Evolutionary conservation across 345 rosid genomes (phyloP).

Genomic region (Moricandia arvensis): DNA sequence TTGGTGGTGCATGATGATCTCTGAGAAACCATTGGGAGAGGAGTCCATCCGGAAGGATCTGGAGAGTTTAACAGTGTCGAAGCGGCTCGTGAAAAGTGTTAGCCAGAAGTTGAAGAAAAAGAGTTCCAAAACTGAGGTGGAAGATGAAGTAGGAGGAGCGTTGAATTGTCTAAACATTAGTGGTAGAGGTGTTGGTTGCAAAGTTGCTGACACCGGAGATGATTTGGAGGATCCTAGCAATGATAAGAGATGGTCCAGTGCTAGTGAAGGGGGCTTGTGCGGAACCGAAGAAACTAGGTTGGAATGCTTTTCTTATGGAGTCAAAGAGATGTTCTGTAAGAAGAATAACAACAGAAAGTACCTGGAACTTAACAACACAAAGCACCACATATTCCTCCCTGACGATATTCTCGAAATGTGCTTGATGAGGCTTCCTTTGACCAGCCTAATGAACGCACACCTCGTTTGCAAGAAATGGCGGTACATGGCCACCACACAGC

Average conservation of each 20-base stretch:
- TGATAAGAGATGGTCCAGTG: conserved; percentile 69
- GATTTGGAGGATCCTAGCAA: conserved; percentile 72
- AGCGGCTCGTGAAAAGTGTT: conserved; percentile 70
- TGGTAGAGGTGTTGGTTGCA: conserved; percentile 88
- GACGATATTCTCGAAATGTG: conserved; percentile 93
- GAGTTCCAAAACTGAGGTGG: conserved; percentile 47
- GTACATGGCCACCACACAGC: conserved; percentile 60
- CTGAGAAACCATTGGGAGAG: conserved; percentile 52
- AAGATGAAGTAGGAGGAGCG: conserved; percentile 55
- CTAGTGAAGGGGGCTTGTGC: conserved; percentile 67
- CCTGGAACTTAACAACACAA: conserved; percentile 33
- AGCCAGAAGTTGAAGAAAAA: conserved; percentile 76
- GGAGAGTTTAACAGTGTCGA: conserved; percentile 68
- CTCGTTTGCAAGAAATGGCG: conserved; percentile 98
- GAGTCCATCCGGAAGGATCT: conserved; percentile 59
- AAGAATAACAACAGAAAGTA: conserved; percentile 53
- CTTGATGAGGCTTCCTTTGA: conserved; percentile 82
- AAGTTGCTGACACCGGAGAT: conserved; percentile 84
- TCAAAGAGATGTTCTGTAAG: conserved; percentile 83
- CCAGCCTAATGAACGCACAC: conserved; percentile 78
- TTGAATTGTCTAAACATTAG: conserved; percentile 68
- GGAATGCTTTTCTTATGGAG: conserved; percentile 87
- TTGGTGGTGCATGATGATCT: conserved; percentile 38
- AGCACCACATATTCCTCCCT: conserved; percentile 65
- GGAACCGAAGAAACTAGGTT: conserved; percentile 68